A percentile compares a stretch with the other conserved stretches of the same genome.
Conservation (phyloP, 2,329 filamentous ascomycete genomes). For the Nothophaeocryptopus gaeumannii region DNA sequence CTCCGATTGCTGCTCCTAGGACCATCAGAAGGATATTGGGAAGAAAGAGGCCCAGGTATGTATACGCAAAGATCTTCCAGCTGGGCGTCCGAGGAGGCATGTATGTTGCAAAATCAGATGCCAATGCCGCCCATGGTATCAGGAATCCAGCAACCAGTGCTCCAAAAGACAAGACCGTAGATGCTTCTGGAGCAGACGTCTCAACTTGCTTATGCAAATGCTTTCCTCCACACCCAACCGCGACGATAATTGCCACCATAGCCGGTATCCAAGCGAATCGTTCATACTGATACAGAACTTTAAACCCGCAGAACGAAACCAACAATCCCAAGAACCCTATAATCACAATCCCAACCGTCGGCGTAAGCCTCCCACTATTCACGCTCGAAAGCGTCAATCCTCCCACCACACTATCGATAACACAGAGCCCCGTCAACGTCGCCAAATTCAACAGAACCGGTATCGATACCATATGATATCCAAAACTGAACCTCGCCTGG, state of each 20-base stretch:
- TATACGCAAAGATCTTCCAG: slow-evolving; percentile 39
- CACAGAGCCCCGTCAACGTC: slow-evolving; percentile 61
- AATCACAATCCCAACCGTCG: slow-evolving; percentile 60
- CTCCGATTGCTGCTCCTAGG: slow-evolving; percentile 44
- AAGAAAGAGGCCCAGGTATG: slow-evolving; percentile 36
- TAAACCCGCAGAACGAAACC: slow-evolving; percentile 60
- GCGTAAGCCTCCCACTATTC: slow-evolving; percentile 46
- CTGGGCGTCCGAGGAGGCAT: slow-evolving; percentile 38
- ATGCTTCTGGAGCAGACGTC: slow-evolving; percentile 42
- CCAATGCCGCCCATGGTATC: slow-evolving; percentile 54
- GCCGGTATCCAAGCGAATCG: slow-evolving; percentile 44
- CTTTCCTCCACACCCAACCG: slow-evolving; percentile 41
- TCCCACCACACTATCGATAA: slow-evolving; percentile 61
- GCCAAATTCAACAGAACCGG: slow-evolving; percentile 62
- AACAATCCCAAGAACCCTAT: slow-evolving; percentile 56
- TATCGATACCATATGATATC: slow-evolving; percentile 56
- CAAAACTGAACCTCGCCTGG: slow-evolving; percentile 62
- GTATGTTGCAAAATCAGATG: slow-evolving; percentile 46
- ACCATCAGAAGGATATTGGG: slow-evolving; percentile 38
- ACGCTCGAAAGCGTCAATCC: slow-evolving; percentile 57
- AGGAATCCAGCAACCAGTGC: slow-evolving; percentile 60
- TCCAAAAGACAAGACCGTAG: slow-evolving; percentile 46
- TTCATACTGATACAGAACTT: slow-evolving; percentile 46
- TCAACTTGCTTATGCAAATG: slow-evolving; percentile 46
- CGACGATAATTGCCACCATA: slow-evolving; percentile 40